Conservation (phyloP, 2,329 filamentous ascomycete species). For the Stromatinia cepivora region DNA sequence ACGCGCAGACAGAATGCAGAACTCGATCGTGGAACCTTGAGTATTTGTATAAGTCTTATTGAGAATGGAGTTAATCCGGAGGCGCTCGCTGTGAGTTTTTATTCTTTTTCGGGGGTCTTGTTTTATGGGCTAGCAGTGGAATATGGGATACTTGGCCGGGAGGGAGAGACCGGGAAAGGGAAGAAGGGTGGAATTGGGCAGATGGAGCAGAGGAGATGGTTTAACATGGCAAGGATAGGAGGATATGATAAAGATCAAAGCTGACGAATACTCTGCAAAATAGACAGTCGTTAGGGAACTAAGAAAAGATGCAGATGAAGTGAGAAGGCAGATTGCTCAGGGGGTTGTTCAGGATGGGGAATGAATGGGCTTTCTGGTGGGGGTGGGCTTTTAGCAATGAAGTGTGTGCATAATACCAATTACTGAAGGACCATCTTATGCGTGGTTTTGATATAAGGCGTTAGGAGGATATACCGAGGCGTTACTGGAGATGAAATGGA, state of each 20-base stretch:
- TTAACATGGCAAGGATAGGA: fast-evolving
- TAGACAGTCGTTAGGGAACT: slow-evolving; percentile 41
- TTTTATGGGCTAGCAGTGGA: neutral
- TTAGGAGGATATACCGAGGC: neutral
- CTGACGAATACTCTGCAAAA: neutral
- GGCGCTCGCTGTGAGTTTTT: slow-evolving; percentile 74
- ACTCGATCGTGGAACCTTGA: slow-evolving; percentile 85
- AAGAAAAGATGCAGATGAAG: slow-evolving; percentile 39
- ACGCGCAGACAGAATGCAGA: slow-evolving; percentile 73
- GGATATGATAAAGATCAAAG: neutral
- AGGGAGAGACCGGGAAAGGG: slow-evolving; percentile 12
- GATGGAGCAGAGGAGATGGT: neutral
- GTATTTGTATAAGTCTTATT: slow-evolving; percentile 93
- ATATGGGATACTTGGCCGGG: neutral
- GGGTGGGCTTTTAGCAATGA: neutral
- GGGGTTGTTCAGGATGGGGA: neutral
- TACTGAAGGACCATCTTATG: neutral
- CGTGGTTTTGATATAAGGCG: neutral
- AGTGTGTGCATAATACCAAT: neutral
- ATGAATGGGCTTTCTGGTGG: neutral
- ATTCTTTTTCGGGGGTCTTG: neutral
- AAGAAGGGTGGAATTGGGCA: no score
- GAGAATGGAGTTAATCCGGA: slow-evolving; percentile 97
- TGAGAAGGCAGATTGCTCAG: slow-evolving; percentile 25
- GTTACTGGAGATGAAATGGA: neutral